Evolutionary conservation across 345 rosid genomes (phyloP).

Genomic region (rapeseed (Brassica napus)): Da-Ae NC_063443.1:8576001-8576500

Average conservation of each 20-base stretch:
- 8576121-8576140: conserved; percentile 51
- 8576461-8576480: conserved; percentile 25
- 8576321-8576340: conserved; percentile 8
- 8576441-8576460: conserved; percentile 74
- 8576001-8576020: conserved; percentile 33
- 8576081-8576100: conserved; percentile 30
- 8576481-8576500: conserved; percentile 38
- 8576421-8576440: conserved; percentile 44
- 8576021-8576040: conserved; percentile 49
- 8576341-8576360: conserved; percentile 19
- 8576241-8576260: conserved; percentile 34
- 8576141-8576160: conserved; percentile 67
- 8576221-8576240: conserved; percentile 50
- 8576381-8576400: conserved; percentile 1
- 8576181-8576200: conserved; percentile 53
- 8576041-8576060: conserved; percentile 37
- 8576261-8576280: conserved; percentile 17
- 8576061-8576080: conserved; percentile 15
- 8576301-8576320: conserved; percentile 1
- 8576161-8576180: conserved; percentile 78
- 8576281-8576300: conserved; percentile 19
- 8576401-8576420: conserved; percentile 48
- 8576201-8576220: conserved; percentile 55
- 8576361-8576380: conserved; percentile 27
- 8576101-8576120: conserved; percentile 44